phyloP scores from a whole-genome alignment of 2,329 filamentous ascomycete species.

The Pseudomassariella vexata region DNA sequence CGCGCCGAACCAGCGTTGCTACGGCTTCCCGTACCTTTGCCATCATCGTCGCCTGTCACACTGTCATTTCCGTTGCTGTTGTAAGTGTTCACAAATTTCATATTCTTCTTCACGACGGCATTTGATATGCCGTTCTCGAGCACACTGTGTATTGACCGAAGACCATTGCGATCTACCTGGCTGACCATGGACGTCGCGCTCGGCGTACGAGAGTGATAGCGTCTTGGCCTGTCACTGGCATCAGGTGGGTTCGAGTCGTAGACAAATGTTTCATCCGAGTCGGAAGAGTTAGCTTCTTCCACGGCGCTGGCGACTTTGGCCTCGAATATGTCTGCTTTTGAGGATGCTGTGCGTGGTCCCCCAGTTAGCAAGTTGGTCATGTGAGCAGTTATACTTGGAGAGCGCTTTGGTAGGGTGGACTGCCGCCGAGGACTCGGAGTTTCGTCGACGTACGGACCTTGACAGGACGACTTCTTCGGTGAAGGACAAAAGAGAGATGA shows the following conservation, averaged over 20 bases:
- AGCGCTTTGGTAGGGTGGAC: conserved; percentile 15
- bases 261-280: conserved; percentile 97
- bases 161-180: conserved; percentile 55
- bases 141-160: conserved; percentile 61
- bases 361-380: conserved; percentile 40
- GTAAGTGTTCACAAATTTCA: conserved; percentile 90
- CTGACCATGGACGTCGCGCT: conserved; percentile 82
- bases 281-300: conserved; percentile 91
- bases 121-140: conserved; percentile 50
- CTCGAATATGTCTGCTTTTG: conserved; percentile 97
- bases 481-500: conserved; percentile 25
- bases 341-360: conserved; percentile 58
- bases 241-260: conserved; percentile 95
- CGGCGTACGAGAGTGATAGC: conserved; percentile 90
- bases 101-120: conserved; percentile 75
- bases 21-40: conserved; percentile 51
- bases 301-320: conserved; percentile 94
- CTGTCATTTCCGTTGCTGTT: conserved; percentile 51
- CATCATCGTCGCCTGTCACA: conserved; percentile 59
- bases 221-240: conserved; percentile 53
- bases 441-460: conserved; percentile 27
- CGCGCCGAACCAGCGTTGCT: conserved; percentile 57
- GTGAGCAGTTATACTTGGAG: conserved; percentile 28
- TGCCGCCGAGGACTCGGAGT: conserved; percentile 14
- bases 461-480: conserved; percentile 27